A percentile compares a stretch with the other conserved stretches of the same genome.
Conservation (phyloP, 441 rosid genomes). For the Geranium incanum region DNA sequence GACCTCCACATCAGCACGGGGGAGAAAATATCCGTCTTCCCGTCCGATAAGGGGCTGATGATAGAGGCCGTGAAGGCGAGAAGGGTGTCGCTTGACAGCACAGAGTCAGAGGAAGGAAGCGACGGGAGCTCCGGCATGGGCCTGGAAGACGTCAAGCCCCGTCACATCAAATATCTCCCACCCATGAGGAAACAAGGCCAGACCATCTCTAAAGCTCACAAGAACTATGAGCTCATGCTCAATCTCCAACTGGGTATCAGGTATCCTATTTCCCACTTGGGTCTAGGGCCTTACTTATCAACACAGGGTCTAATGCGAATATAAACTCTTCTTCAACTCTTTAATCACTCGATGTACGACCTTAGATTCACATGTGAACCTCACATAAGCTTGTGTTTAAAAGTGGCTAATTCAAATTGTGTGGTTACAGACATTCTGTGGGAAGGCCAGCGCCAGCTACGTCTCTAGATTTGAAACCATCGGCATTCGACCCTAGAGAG, state of each 20-base stretch:
- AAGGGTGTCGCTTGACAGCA: constrained; percentile 59
- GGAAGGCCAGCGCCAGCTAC: constrained; percentile 88
- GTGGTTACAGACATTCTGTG: constrained; percentile 46
- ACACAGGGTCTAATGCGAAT: too few species aligned
- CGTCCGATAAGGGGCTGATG: constrained; percentile 71
- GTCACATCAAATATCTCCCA: too few species aligned
- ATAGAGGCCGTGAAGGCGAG: constrained; percentile 35
- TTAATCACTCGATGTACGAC: too few species aligned
- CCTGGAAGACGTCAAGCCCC: not conserved
- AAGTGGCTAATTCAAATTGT: too few species aligned
- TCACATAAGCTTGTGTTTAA: too few species aligned
- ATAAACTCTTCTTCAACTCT: too few species aligned
- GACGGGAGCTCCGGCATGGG: constrained; percentile 20
- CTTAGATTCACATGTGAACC: too few species aligned
- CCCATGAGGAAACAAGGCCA: constrained; percentile 67
- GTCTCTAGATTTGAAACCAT: constrained; percentile 74
- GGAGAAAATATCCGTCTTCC: constrained; percentile 52
- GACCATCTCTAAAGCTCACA: constrained; percentile 84
- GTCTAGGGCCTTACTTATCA: too few species aligned
- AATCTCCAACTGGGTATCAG: constrained; percentile 78
- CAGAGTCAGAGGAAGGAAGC: constrained; percentile 17
- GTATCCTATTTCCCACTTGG: too few species aligned
- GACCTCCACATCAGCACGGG: constrained; percentile 47
- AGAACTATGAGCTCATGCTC: constrained; percentile 89
- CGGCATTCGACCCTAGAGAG: constrained; percentile 66